Evolutionary conservation across 2,329 filamentous ascomycete genomes (phyloP).

Genomic region (Botrytis hyacinthi): DNA sequence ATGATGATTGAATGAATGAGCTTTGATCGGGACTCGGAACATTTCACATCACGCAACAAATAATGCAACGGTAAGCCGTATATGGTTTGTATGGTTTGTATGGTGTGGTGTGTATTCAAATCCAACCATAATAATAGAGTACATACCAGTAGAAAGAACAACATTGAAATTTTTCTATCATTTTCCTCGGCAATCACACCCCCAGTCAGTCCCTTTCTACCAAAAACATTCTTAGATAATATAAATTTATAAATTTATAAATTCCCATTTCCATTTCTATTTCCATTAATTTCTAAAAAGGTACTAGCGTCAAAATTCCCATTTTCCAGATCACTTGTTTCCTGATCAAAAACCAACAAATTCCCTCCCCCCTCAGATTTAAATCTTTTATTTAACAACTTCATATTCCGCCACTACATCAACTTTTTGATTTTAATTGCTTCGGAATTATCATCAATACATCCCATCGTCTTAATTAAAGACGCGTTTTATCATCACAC

Average conservation of each 20-base stretch:
- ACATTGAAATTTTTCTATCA: not conserved
- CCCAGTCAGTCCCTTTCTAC: not conserved
- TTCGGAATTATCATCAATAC: slow-evolving; percentile 22
- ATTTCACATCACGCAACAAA: not conserved
- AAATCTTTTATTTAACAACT: slow-evolving; percentile 5
- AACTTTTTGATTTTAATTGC: not conserved
- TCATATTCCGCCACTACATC: slow-evolving; percentile 4
- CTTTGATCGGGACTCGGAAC: not conserved
- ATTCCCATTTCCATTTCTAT: slow-evolving; percentile 4
- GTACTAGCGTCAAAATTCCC: slow-evolving; percentile 13
- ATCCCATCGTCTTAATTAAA: slow-evolving; percentile 19
- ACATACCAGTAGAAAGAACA: not conserved
- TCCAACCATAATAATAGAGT: not conserved
- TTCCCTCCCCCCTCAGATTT: not conserved
- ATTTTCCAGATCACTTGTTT: slow-evolving; percentile 10
- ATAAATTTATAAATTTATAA: too few relatives aligned
- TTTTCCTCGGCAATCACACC: not conserved
- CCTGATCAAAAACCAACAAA: slow-evolving; percentile 12
- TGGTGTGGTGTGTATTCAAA: not conserved
- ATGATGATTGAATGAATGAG: not conserved
- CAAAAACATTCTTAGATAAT: not conserved
- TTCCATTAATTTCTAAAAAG: slow-evolving; percentile 10
- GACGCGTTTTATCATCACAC: slow-evolving; percentile 24
- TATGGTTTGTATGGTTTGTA: too few relatives aligned
- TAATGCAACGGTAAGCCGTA: not conserved